Conservation (phyloP, 148 eudicot genomes). For the Spergularia marina region DNA sequence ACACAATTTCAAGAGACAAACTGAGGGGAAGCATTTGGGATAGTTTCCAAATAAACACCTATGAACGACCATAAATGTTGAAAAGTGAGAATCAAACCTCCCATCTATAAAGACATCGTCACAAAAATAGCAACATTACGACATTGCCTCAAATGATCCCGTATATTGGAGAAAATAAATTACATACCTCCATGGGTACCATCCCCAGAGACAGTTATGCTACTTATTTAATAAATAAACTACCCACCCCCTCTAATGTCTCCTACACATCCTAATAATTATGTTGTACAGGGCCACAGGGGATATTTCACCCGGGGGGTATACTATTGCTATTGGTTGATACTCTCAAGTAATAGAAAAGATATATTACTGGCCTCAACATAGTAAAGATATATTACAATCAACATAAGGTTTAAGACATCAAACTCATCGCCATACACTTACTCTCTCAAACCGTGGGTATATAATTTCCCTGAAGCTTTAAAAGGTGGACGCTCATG, state of each 20-base stretch:
- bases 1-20: neutral
- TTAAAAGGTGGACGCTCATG: constrained; percentile 87
- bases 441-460: constrained; percentile 85
- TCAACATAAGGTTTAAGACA: neutral
- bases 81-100: neutral
- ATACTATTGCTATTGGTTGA: too few relatives aligned
- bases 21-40: neutral
- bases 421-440: constrained; percentile 3
- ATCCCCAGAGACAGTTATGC: too few relatives aligned
- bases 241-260: too few relatives aligned
- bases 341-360: too few relatives aligned
- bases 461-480: constrained; percentile 65
- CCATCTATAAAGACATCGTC: neutral
- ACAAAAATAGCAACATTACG: too few relatives aligned
- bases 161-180: too few relatives aligned
- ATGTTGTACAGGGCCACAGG: too few relatives aligned
- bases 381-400: neutral
- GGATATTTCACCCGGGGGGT: too few relatives aligned
- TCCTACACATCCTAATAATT: too few relatives aligned
- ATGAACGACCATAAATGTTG: neutral
- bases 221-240: too few relatives aligned
- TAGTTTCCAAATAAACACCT: neutral
- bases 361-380: neutral
- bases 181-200: too few relatives aligned
- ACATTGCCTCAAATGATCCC: too few relatives aligned